Conservation (phyloP, 2,329 filamentous ascomycete genomes). For the Trichoderma lentiforme region DNA sequence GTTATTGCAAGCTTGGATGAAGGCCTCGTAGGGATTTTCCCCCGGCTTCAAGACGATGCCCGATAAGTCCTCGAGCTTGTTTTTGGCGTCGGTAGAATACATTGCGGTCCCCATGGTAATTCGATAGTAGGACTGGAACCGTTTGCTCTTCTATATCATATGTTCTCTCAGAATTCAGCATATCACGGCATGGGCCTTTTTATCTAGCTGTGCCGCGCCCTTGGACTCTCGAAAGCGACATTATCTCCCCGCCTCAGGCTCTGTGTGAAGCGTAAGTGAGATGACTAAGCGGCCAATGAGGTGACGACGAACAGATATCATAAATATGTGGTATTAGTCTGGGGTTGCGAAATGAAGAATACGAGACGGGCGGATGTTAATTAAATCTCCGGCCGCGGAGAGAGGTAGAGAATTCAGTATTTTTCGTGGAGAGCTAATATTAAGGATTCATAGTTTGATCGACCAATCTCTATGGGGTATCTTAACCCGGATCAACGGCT, state of each 20-base stretch:
- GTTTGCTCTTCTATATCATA: neutral
- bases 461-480: slow-evolving; percentile 24
- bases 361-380: neutral
- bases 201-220: neutral
- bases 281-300: slow-evolving; percentile 17
- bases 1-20: slow-evolving; percentile 66
- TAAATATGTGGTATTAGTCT: neutral
- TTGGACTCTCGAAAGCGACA: neutral
- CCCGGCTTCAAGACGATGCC: slow-evolving; percentile 48
- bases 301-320: neutral
- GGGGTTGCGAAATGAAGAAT: neutral
- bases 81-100: slow-evolving; percentile 37
- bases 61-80: slow-evolving; percentile 54
- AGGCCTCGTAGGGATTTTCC: slow-evolving; percentile 72
- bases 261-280: neutral
- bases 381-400: neutral
- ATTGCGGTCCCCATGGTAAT: neutral
- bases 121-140: neutral
- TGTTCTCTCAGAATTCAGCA: no score
- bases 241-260: neutral
- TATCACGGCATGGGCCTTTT: neutral
- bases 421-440: neutral
- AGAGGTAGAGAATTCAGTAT: no score
- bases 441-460: slow-evolving; percentile 2
- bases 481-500: slow-evolving; percentile 40